Percentiles rank a stretch among this genome's conserved stretches.
phyloP scores from a whole-genome alignment of 805 yeast genomes.

The Saturnispora saitoi region DNA sequence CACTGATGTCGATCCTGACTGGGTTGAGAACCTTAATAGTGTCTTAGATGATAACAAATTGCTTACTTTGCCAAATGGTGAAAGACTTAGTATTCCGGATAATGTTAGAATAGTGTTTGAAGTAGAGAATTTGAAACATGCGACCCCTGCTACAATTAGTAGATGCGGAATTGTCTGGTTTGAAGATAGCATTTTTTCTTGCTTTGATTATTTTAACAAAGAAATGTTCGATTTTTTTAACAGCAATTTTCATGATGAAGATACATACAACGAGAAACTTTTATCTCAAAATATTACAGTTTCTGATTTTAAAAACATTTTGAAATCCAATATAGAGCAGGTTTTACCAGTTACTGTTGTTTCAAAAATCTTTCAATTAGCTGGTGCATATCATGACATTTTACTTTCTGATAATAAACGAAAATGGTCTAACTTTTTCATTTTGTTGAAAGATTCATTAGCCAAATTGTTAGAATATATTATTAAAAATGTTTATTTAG shows the following conservation, averaged over 20 bases:
- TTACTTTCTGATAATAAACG: neutral
- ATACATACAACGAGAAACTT: slow-evolving; percentile 1
- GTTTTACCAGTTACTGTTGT: neutral
- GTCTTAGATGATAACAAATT: slow-evolving; percentile 82
- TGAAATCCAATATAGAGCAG: slow-evolving; percentile 3
- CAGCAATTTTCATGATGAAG: slow-evolving; percentile 12
- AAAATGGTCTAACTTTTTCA: slow-evolving; percentile 28
- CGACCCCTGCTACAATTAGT: slow-evolving; percentile 88
- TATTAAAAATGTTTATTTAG: slow-evolving; percentile 18
- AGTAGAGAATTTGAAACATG: slow-evolving; percentile 51
- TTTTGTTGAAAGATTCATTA: slow-evolving; percentile 33
- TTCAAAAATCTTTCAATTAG: neutral
- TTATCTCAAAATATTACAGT: neutral
- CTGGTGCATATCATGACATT: neutral
- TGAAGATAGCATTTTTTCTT: slow-evolving; percentile 26
- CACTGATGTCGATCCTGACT: slow-evolving; percentile 88
- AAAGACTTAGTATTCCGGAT: slow-evolving; percentile 58
- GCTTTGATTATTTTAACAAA: slow-evolving; percentile 10
- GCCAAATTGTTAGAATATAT: slow-evolving; percentile 20
- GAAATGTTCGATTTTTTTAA: slow-evolving; percentile 13
- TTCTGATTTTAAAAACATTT: slow-evolving; percentile 2
- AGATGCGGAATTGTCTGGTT: slow-evolving; percentile 87
- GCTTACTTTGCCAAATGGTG: slow-evolving; percentile 84
- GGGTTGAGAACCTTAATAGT: slow-evolving; percentile 88
- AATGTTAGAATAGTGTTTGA: slow-evolving; percentile 69